These are phyloP conservation scores for Anthostomella pinea DNA, from an alignment of 2,329 filamentous ascomycete genomes.

Conservation along the genomic window DNA sequence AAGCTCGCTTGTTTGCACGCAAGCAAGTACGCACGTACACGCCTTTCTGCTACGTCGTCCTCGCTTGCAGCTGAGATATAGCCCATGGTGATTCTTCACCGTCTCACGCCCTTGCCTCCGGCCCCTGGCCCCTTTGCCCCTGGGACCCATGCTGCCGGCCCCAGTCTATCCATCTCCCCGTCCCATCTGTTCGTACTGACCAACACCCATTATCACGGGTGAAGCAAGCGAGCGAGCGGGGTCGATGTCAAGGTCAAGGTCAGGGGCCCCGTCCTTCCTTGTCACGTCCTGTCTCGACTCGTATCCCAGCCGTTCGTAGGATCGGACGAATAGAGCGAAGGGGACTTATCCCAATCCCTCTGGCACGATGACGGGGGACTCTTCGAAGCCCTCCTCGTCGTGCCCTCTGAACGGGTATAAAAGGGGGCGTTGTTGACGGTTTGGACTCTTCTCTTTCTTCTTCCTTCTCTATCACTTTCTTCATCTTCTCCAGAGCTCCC, in stretches of 20 bases:
- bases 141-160: too few relatives aligned
- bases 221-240: slow-evolving; percentile 8
- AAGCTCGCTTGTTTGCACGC: too few relatives aligned
- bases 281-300: slow-evolving; percentile 3
- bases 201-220: slow-evolving; percentile 7
- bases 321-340: slow-evolving; percentile 19
- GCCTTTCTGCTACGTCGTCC: background rate
- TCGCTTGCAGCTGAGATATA: background rate
- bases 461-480: slow-evolving; percentile 47
- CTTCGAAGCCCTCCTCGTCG: background rate
- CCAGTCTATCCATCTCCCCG: slow-evolving; percentile 2
- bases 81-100: background rate
- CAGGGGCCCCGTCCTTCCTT: slow-evolving; percentile 4
- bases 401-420: slow-evolving; percentile 56
- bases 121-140: background rate
- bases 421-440: slow-evolving; percentile 52
- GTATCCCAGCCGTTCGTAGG: slow-evolving; percentile 7
- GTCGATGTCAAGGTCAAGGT: slow-evolving; percentile 6
- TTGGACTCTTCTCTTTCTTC: slow-evolving; percentile 45
- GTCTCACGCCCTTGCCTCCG: slow-evolving; percentile 1
- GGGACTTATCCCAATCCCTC: slow-evolving; percentile 2
- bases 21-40: background rate
- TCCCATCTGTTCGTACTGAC: slow-evolving; percentile 6
- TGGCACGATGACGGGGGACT: slow-evolving; percentile 1
- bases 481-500: slow-evolving; percentile 29